Evolutionary conservation across 495 filamentous ascomycete genomes (phyloP), one percentile per base, ranked within the genome.

Genomic region (Pseudomonodictys pantanalensis): DNA sequence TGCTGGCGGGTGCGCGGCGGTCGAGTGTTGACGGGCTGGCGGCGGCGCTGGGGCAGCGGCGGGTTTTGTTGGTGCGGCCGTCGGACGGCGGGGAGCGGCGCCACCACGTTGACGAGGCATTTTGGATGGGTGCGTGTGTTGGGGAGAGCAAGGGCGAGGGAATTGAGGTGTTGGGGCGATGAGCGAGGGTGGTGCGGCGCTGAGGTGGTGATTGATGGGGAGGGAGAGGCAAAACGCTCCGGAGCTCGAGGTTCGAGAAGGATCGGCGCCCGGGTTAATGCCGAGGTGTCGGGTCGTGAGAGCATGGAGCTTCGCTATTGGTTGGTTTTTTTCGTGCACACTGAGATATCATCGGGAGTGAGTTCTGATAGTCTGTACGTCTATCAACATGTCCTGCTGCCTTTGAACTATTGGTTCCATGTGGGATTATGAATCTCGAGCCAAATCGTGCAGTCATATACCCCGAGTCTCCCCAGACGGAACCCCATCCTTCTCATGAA

Each of bases 61-160:
- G 44, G 43, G 46, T 24, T 28, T 45, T 3, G 47, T 59, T 20
- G 72, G 68, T 2, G 73, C 62, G 39, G 54, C 62, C 28, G 62
- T 62, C 1, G 62, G 66, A 43, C 66, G 66, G 58, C 65, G 70
- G 32, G 68, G 59, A 43, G 69, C 62, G 28, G 71, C 38, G 48
- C 70, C 68, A 41, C 70, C 59, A 65, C 66, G 69, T 67, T 67
- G 63, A 59, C 72, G 72, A 66, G 72, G 66, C 72, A 75, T 75
- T 48, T 59, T 68, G 48, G 56, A 46, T 54, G 25, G 12, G 24
- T 51, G 47, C 12, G 3, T 29, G 2, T 29, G 47, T 29, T 51
- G 9, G 52, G 22, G 10, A 28, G 22, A 43, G 20, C 35, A 30
- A 24, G 28, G 18, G 18, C 26, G 43, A 18, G 23, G 20, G 43